A percentile compares a stretch with the other conserved stretches of the same genome.
Conservation (phyloP, 306 rosid genomes). For the Prunus padus region DNA sequence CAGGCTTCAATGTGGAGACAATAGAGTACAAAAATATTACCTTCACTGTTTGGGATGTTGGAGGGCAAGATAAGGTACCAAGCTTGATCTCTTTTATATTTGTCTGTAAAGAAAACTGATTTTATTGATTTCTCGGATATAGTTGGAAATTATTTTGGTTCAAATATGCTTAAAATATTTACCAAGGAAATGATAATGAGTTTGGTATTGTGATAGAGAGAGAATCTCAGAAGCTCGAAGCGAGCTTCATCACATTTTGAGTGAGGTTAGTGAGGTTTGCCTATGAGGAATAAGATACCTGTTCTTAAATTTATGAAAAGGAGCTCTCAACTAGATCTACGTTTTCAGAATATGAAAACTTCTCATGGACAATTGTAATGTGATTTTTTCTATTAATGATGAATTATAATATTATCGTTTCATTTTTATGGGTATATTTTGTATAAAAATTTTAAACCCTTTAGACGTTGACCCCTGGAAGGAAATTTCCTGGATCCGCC, state of each 20-base stretch:
- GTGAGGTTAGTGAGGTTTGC: conserved; percentile 25
- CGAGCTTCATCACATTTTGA: conserved; percentile 45
- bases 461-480: no score
- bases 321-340: neutral
- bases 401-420: no score
- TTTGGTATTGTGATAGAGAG: conserved; percentile 15
- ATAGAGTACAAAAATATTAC: conserved; percentile 40
- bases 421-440: no score
- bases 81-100: neutral
- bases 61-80: conserved; percentile 55
- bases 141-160: neutral
- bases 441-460: no score
- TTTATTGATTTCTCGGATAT: neutral
- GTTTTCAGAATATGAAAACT: no score
- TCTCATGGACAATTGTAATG: no score
- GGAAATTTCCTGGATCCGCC: no score
- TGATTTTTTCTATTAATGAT: no score
- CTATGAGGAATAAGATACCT: neutral
- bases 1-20: conserved; percentile 55
- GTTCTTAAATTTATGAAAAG: neutral
- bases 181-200: neutral
- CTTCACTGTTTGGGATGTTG: conserved; percentile 54
- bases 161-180: neutral
- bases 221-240: conserved; percentile 46
- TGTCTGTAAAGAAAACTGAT: neutral